Evolutionary conservation across 495 filamentous ascomycete species (phyloP), one percentile per base, ranked within the genome.

Genomic region (Saxophila tyrrhenica): DNA sequence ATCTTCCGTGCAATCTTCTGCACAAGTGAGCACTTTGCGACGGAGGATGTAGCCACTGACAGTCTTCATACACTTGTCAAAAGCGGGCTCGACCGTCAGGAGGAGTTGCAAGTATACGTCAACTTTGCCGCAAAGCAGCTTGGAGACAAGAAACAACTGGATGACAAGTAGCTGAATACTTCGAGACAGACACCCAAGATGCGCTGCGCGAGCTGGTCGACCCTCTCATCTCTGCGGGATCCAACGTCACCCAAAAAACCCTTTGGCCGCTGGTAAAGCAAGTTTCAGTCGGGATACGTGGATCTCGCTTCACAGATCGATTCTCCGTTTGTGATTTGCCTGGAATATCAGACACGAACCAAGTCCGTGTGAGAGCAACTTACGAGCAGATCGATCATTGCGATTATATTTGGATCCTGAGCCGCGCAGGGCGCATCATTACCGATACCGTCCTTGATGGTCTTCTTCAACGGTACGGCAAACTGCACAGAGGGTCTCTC

Each of bases 261-360:
- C 29, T 53, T 5, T 61, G 58, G 58, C 53, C 54, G 19, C 25
- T 61, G 20, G 50, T 56, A 2, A 51, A 56, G 49, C 43, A 55
- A 25, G 52, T 60, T 32, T 23, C 17, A 25, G 55, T 56, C 43
- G 39, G 52, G 5, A 41, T 60, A 1, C 22, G 21, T 3, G 50
- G 58, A 9, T 46, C 58, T 8, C 5, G 58, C 0, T 21, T 52
- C 20, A 43, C 57, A 0, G 49, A 49, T 20, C 2, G 20, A 1
- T 20, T 56, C 22, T 56, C 54, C 9, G n/a, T 61, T 10, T 22
- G 20, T 16, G 58, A 61, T 25, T 25, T 61, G 1, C 54, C 58
- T 22, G 54, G 54, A 1, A 46, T 53, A 19, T 49, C 35, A 0
- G 58, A 61, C 51, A 57, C 25, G n/a, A 50, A 57, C 29, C 25